These are phyloP conservation scores for Eurotiales sp. DNA, from an alignment of 2,329 filamentous ascomycete species.

Conservation along the genomic window DNA sequence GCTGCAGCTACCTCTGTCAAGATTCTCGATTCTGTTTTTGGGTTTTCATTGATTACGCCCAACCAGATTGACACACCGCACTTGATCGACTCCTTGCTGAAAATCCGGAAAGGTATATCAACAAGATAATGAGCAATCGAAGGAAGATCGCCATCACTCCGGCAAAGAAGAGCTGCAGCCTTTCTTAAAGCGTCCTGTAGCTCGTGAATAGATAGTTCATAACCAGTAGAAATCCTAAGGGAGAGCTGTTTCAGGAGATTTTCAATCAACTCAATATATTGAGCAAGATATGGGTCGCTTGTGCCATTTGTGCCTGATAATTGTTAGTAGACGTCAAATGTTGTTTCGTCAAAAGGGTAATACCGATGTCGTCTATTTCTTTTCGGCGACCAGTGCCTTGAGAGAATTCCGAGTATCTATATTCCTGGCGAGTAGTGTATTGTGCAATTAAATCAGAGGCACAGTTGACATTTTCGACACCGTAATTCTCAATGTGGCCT, in stretches of 20 bases:
- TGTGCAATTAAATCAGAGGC: slow-evolving; percentile 95
- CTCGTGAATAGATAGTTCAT: slow-evolving; percentile 67
- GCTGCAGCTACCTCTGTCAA: slow-evolving; percentile 82
- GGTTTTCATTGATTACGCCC: slow-evolving; percentile 94
- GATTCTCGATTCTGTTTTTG: slow-evolving; percentile 78
- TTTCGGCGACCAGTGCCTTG: slow-evolving; percentile 31
- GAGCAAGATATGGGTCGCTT: slow-evolving; percentile 11
- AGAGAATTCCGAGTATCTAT: slow-evolving; percentile 73
- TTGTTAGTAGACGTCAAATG: slow-evolving; percentile 4
- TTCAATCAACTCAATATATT: slow-evolving; percentile 45
- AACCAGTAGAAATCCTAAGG: slow-evolving; percentile 64
- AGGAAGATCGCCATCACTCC: slow-evolving; percentile 69
- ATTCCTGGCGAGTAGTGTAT: slow-evolving; percentile 94
- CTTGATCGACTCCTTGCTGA: slow-evolving; percentile 93
- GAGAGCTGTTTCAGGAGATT: slow-evolving; percentile 69
- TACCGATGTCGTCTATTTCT: slow-evolving; percentile 8
- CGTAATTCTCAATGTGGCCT: slow-evolving; percentile 69
- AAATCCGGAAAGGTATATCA: slow-evolving; percentile 85
- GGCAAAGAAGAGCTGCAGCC: slow-evolving; percentile 82
- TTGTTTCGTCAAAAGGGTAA: background rate
- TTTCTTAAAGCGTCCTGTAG: slow-evolving; percentile 77
- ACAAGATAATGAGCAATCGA: slow-evolving; percentile 84
- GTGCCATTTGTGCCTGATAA: slow-evolving; percentile 1
- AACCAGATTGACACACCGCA: slow-evolving; percentile 94
- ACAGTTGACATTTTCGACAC: slow-evolving; percentile 75